A percentile compares a stretch with the other conserved stretches of the same genome.
phyloP scores from a whole-genome alignment of 129 eudicot genomes.

The Chrysanthemum lavandulifolium region DNA sequence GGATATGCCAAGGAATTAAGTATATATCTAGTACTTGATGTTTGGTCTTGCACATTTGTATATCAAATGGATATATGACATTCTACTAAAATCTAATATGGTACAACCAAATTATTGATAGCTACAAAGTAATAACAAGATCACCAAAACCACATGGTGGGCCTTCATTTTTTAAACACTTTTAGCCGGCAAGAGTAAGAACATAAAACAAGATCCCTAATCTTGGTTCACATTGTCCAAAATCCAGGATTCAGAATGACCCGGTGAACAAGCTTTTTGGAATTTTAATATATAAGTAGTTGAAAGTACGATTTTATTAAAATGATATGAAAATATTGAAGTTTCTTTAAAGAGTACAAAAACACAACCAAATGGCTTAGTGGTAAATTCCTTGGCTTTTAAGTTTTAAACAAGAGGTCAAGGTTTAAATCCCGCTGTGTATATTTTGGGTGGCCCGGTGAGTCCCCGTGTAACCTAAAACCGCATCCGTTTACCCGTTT shows the following conservation, averaged over 20 bases:
- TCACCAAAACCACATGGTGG: slow-evolving; percentile 30
- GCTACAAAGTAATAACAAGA: slow-evolving; percentile 25
- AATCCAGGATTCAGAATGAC: background rate
- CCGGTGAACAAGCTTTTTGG: background rate
- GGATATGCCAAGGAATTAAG: slow-evolving; percentile 6
- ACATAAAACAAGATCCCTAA: background rate
- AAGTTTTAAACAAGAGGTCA: no score
- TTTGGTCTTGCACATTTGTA: slow-evolving; percentile 9
- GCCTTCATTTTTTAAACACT: slow-evolving; percentile 18
- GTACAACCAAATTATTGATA: slow-evolving; percentile 13
- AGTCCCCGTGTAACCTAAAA: no score
- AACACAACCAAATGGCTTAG: no score
- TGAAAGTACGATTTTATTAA: background rate
- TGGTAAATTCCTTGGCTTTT: no score
- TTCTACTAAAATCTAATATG: slow-evolving; percentile 14
- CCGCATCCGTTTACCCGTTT: no score
- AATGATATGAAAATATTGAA: no score
- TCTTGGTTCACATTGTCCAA: slow-evolving; percentile 11
- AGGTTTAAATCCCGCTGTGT: no score
- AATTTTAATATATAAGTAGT: no score
- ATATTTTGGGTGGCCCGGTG: no score
- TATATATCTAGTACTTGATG: slow-evolving; percentile 21
- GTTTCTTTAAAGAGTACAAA: no score
- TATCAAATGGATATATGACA: slow-evolving; percentile 13
- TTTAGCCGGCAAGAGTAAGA: background rate